These are phyloP conservation scores for Epichloe brachyelytri DNA, from an alignment of 2,329 filamentous ascomycete genomes.

Conservation along the genomic window DNA sequence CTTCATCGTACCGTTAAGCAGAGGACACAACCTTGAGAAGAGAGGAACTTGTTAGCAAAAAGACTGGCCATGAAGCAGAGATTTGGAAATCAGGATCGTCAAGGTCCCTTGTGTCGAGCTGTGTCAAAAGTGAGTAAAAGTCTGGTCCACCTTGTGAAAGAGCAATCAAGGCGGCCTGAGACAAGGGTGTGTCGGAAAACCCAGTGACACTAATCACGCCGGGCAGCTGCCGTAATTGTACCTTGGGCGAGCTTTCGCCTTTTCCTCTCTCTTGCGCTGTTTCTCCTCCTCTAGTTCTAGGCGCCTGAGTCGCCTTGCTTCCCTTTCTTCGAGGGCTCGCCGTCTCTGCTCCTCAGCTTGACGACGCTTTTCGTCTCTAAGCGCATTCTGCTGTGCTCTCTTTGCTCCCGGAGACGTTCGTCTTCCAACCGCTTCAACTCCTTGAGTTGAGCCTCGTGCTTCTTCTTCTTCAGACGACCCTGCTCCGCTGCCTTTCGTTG, in stretches of 20 bases:
- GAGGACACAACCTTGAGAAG: conserved; percentile 57
- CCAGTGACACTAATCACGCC: conserved; percentile 9
- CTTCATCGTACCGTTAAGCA: conserved; percentile 74
- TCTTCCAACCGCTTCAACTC: conserved; percentile 9
- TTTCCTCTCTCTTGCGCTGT: conserved; percentile 9
- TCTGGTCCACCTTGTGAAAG: background rate
- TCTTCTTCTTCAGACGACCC: conserved; percentile 5
- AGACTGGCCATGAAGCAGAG: background rate
- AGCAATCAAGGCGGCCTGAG: background rate
- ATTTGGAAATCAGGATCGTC: background rate
- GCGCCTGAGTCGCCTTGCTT: conserved; percentile 3
- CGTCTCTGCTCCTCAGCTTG: conserved; percentile 9
- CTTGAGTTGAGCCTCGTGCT: conserved; percentile 2
- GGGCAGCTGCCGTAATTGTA: conserved; percentile 10
- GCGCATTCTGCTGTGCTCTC: conserved; percentile 6
- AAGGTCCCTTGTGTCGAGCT: background rate
- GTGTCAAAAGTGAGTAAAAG: background rate
- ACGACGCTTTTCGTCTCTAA: conserved; percentile 4
- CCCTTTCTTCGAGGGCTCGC: conserved; percentile 8
- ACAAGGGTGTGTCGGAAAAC: background rate
- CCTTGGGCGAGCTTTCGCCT: conserved; percentile 10
- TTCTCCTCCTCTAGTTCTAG: conserved; percentile 7
- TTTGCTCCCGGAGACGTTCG: conserved; percentile 9
- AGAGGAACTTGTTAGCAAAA: conserved; percentile 9
- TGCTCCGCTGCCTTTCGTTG: background rate